Evolutionary conservation across 2,329 filamentous ascomycete species (phyloP).

Genomic region (Claviceps lovelessii): DNA sequence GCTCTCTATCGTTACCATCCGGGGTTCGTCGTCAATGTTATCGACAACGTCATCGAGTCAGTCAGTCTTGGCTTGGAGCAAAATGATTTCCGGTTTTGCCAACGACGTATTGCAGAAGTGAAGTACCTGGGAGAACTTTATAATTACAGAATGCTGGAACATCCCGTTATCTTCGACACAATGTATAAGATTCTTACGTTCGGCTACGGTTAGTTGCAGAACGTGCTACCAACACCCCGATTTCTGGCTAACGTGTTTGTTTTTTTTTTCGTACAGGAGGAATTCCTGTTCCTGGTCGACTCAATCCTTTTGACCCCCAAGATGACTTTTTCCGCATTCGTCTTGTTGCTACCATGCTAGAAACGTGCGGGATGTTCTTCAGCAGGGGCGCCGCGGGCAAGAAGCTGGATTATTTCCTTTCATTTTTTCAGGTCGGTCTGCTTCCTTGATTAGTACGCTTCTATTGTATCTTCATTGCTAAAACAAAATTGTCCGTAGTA

Average conservation of each 20-base stretch:
- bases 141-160: conserved; percentile 94
- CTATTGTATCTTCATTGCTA: not conserved
- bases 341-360: conserved; percentile 73
- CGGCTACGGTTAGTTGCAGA: conserved; percentile 49
- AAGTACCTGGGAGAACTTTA: conserved; percentile 95
- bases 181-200: conserved; percentile 92
- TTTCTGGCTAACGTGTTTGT: not conserved
- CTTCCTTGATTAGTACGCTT: not conserved
- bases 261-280: conserved; percentile 37
- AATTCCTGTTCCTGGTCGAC: conserved; percentile 61
- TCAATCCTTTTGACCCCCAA: conserved; percentile 68
- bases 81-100: conserved; percentile 96
- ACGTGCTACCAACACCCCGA: not conserved
- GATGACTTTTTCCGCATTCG: conserved; percentile 96
- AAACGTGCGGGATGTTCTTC: conserved; percentile 93
- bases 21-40: conserved; percentile 76
- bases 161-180: conserved; percentile 85
- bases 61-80: conserved; percentile 79
- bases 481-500: conserved; percentile 39
- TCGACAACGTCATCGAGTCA: conserved; percentile 82
- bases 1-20: conserved; percentile 86
- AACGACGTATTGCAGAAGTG: conserved; percentile 84
- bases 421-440: conserved; percentile 65
- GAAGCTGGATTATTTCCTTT: conserved; percentile 94
- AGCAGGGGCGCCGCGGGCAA: conserved; percentile 87